A percentile compares a stretch with the other conserved stretches of the same genome.
Conservation (phyloP, 2,329 filamentous ascomycete genomes). For the Hypoxylon sp. region DNA sequence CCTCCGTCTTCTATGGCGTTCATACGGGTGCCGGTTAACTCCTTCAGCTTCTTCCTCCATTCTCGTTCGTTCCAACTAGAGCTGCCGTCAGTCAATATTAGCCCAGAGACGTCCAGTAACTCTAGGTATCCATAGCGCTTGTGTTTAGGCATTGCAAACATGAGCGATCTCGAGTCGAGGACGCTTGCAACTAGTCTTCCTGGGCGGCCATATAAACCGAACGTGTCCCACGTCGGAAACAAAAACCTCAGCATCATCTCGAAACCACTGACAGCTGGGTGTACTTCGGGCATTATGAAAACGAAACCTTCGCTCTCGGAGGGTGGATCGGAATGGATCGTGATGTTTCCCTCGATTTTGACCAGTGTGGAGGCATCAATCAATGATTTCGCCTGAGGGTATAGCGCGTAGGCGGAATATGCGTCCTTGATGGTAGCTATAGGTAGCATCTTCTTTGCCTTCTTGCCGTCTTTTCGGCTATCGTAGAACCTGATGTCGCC, state of each 20-base stretch:
- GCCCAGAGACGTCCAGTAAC: slow-evolving; percentile 79
- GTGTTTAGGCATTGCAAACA: slow-evolving; percentile 97
- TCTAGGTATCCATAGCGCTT: slow-evolving; percentile 91
- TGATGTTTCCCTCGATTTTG: slow-evolving; percentile 91
- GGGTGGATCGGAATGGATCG: slow-evolving; percentile 81
- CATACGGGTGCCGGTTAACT: slow-evolving; percentile 84
- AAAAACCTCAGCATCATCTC: slow-evolving; percentile 94
- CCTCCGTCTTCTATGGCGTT: slow-evolving; percentile 62
- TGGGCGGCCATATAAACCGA: slow-evolving; percentile 89
- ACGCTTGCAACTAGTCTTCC: slow-evolving; percentile 86
- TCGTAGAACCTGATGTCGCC: slow-evolving; percentile 97
- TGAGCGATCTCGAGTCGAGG: slow-evolving; percentile 85
- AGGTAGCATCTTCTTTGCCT: slow-evolving; percentile 88
- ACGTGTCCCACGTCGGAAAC: slow-evolving; percentile 94
- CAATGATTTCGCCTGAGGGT: slow-evolving; percentile 90
- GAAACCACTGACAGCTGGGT: slow-evolving; percentile 90
- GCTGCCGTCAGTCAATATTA: slow-evolving; percentile 83
- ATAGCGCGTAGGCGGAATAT: slow-evolving; percentile 93
- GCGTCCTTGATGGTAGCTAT: slow-evolving; percentile 92
- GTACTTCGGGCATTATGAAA: slow-evolving; percentile 96
- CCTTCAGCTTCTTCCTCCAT: slow-evolving; percentile 90
- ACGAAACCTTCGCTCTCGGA: slow-evolving; percentile 90
- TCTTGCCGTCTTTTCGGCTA: slow-evolving; percentile 74
- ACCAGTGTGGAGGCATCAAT: slow-evolving; percentile 94
- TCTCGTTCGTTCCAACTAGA: slow-evolving; percentile 82